Evolutionary conservation across 2,329 filamentous ascomycete species (phyloP).

Genomic region (Trichoderma sp.): DNA sequence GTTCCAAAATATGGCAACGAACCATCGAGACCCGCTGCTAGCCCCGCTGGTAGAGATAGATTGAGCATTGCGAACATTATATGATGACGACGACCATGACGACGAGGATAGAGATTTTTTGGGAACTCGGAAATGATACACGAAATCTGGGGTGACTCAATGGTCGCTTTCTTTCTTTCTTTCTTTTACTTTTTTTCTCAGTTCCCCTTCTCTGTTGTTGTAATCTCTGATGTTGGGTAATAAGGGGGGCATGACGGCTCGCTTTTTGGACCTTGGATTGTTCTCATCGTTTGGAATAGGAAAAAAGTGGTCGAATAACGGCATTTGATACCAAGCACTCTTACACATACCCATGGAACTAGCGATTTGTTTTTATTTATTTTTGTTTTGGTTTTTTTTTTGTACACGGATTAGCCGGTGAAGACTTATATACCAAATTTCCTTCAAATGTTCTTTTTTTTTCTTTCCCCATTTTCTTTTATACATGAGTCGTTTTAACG

Average conservation of each 20-base stretch:
- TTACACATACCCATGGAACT: conserved; percentile 11
- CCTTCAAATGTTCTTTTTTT: not conserved
- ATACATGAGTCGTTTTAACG: not conserved
- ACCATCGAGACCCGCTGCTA: conserved; percentile 28
- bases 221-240: not conserved
- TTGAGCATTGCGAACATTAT: conserved; percentile 48
- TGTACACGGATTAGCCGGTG: not conserved
- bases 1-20: conserved; percentile 26
- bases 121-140: conserved; percentile 10
- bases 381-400: not conserved
- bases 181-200: not conserved
- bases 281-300: conserved; percentile 9
- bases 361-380: conserved; percentile 1
- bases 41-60: conserved; percentile 33
- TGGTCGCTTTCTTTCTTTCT: not conserved
- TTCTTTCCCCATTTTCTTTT: not conserved
- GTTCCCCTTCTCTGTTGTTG: not conserved
- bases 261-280: not conserved
- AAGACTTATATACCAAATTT: conserved; percentile 8
- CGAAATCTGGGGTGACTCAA: not conserved
- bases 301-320: conserved; percentile 10
- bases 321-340: conserved; percentile 18
- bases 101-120: not conserved
- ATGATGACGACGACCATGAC: conserved; percentile 25
- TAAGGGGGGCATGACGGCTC: not conserved